A percentile compares a stretch with the other conserved stretches of the same genome.
phyloP scores from a whole-genome alignment of 352 stramenopile species.

The Heterotrichella gracilis region DNA sequence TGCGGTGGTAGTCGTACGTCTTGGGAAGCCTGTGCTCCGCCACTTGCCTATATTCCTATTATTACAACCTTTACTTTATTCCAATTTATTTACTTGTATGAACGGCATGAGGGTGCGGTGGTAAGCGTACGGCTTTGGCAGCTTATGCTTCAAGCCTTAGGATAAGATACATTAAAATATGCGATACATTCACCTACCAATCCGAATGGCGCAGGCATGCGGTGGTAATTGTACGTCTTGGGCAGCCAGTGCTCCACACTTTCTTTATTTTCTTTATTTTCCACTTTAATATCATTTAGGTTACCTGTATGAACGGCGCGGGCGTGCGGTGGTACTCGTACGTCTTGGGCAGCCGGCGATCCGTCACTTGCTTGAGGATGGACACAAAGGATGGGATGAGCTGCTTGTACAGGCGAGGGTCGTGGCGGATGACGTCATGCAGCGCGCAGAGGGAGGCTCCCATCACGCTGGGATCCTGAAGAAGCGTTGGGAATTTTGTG shows the following conservation, averaged over 20 bases:
- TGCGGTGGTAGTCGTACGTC: conserved; percentile 96
- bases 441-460: conserved; percentile 57
- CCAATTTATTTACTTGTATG: no score
- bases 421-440: conserved; percentile 50
- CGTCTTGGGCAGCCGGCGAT: conserved; percentile 79
- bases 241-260: conserved; percentile 90
- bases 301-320: conserved; percentile 95
- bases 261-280: no score
- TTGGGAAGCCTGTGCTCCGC: conserved; percentile 79
- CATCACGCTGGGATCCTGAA: conserved; percentile 94
- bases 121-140: no score
- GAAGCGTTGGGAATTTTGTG: no score
- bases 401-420: conserved; percentile 74
- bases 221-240: conserved; percentile 92
- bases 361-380: conserved; percentile 98
- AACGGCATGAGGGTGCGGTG: no score
- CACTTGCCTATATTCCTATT: no score
- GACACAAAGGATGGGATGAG: conserved; percentile 85
- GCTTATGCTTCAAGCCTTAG: no score
- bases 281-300: no score
- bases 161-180: no score
- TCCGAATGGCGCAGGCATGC: conserved; percentile 91
- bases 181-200: no score
- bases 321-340: conserved; percentile 98
- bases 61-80: no score